Conservation (phyloP, 2,329 filamentous ascomycete species). For the Penicillium frequentans region DNA sequence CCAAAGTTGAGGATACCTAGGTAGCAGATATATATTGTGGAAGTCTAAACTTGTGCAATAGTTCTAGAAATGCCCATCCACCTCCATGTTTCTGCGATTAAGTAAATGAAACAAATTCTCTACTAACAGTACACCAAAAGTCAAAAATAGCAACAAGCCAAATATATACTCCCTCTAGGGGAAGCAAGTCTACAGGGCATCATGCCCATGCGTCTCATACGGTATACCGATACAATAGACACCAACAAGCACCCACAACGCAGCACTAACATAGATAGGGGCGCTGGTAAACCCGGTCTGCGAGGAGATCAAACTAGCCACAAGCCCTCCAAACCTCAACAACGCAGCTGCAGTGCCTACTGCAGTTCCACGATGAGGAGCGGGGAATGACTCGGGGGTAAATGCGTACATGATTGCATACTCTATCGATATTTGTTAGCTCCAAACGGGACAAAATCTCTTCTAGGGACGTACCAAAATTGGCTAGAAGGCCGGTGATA, state of each 20-base stretch:
- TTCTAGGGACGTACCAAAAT: constrained; percentile 23
- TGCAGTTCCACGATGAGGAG: constrained; percentile 27
- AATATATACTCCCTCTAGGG: background rate
- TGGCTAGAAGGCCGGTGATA: constrained; percentile 49
- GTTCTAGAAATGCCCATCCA: background rate
- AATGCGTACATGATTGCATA: constrained; percentile 32
- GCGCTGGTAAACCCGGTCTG: constrained; percentile 45
- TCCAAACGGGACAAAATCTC: background rate
- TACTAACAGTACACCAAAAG: background rate
- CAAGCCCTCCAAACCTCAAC: constrained; percentile 34
- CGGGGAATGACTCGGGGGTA: constrained; percentile 29
- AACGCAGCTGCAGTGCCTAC: constrained; percentile 35
- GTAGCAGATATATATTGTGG: too few relatives aligned
- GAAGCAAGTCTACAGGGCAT: constrained; percentile 13
- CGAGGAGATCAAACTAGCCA: constrained; percentile 46
- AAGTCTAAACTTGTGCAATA: too few relatives aligned
- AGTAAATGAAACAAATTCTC: background rate
- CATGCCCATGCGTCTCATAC: constrained; percentile 44
- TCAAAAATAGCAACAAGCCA: background rate
- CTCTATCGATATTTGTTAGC: constrained; percentile 19
- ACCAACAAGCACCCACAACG: constrained; percentile 47
- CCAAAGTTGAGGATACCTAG: too few relatives aligned
- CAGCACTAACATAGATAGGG: constrained; percentile 49
- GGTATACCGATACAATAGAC: constrained; percentile 44
- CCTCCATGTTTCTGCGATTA: background rate